Base-by-base conservation (phyloP, 129 eudicot genomes). In the Oenanthe sinensis region DNA sequence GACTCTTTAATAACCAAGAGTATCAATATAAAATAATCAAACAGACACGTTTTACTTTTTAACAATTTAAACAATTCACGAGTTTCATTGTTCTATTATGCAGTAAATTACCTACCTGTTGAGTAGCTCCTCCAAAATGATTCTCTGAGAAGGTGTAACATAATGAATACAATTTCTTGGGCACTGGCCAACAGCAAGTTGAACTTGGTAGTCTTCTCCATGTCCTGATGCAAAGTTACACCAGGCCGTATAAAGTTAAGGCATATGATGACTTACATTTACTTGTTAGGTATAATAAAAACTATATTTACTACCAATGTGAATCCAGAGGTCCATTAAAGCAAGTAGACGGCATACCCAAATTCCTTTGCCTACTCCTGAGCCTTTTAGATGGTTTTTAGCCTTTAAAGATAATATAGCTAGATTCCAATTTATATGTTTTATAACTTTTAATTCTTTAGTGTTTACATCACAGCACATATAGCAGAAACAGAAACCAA, bases 121-220 rank as follows among this genome's bases (percentile, higher is more conserved):
- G 62, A 96, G 99, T 46, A 96, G 89, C 90, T 96, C 99, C 87
- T 96, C 91, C 37, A 96, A 86, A 81, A 96, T 92, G 62, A 90
- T 77, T 89, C 99, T 92, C 82, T 96, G 99, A 55, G 97, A 90
- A 82, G 99, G 99, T 60, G 99, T 96, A 20, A 96, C 99, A 82
- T 90, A 96, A 83, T 96, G 95, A 74, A 96, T 92, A 77, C 97
- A 96, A 79, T 85, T 92, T 83, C 91, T 78, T 24, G 99, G 99
- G 85, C 99, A 96, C 85, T 89, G 97, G 37, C 99, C 97, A 37
- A 87, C 96, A 6, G 99, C 97, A 68, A 81, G 86, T 79, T 92
- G 97, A 50, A 96, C 97, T 84, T 84, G 80, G 82, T 87, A 90
- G 86, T 92, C 97, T 70, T 85, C 99, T 28, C 79, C 88, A 52